Evolutionary conservation across 768 basidiomycete genomes (phyloP).

Genomic region (Russula olivacea): DNA sequence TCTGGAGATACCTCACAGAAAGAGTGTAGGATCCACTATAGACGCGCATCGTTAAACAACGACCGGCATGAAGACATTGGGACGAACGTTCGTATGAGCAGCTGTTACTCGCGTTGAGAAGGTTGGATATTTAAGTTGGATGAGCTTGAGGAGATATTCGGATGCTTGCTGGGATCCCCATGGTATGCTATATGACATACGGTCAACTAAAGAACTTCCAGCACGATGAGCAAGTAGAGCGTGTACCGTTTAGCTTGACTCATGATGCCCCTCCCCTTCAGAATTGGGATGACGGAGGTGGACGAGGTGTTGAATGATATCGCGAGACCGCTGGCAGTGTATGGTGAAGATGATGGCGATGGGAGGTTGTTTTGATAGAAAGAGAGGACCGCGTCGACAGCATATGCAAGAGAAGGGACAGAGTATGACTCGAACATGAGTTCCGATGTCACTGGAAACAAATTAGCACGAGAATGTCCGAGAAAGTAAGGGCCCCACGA

Average conservation of each 20-base stretch:
- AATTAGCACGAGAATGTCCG: neutral
- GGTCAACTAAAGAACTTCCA: neutral
- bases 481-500: slow-evolving; percentile 49
- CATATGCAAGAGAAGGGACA: slow-evolving; percentile 81
- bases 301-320: slow-evolving; percentile 90
- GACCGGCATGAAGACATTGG: neutral
- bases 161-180: slow-evolving; percentile 90
- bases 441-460: slow-evolving; percentile 76
- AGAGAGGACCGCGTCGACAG: slow-evolving; percentile 86
- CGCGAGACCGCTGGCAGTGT: slow-evolving; percentile 68
- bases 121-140: slow-evolving; percentile 91
- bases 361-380: slow-evolving; percentile 74
- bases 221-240: neutral
- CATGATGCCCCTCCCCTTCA: slow-evolving; percentile 76
- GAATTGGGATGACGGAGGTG: slow-evolving; percentile 84
- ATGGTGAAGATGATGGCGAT: slow-evolving; percentile 32
- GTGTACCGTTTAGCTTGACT: slow-evolving; percentile 80
- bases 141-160: slow-evolving; percentile 87
- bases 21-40: slow-evolving; percentile 85
- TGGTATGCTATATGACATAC: slow-evolving; percentile 63
- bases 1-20: slow-evolving; percentile 80
- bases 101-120: slow-evolving; percentile 83
- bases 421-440: slow-evolving; percentile 92
- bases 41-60: neutral
- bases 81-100: slow-evolving; percentile 66